Conservation (phyloP, 139 green algal genomes). For the Helicosporidium sp. region DNA sequence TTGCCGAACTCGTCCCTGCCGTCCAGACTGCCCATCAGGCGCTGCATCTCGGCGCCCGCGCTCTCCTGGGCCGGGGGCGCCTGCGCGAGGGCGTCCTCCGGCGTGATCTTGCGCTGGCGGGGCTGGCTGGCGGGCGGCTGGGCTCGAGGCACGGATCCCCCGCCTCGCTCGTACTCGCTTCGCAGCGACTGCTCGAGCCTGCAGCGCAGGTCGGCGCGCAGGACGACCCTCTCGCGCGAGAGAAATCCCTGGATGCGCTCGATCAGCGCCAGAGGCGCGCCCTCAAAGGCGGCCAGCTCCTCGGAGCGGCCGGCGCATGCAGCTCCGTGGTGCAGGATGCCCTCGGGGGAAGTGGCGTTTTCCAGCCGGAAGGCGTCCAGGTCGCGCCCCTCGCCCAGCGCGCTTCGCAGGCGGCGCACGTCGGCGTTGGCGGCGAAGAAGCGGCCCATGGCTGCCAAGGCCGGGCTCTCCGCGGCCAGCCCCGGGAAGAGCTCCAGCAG, state of each 20-base stretch:
- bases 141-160: slow-evolving; percentile 2
- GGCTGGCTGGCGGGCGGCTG: neutral
- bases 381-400: slow-evolving; percentile 1
- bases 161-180: slow-evolving; percentile 2
- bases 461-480: neutral
- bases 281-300: slow-evolving; percentile 4
- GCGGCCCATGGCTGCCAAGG: slow-evolving; percentile 3
- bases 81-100: neutral
- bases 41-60: slow-evolving; percentile 6
- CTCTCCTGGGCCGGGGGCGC: slow-evolving; percentile 10
- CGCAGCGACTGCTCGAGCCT: neutral
- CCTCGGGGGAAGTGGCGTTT: slow-evolving; percentile 1
- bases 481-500: slow-evolving; percentile 22
- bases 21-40: slow-evolving; percentile 1
- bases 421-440: slow-evolving; percentile 25
- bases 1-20: too few species aligned
- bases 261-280: slow-evolving; percentile 8
- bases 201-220: slow-evolving; percentile 14
- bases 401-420: slow-evolving; percentile 8
- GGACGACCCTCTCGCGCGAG: slow-evolving; percentile 5
- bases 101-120: slow-evolving; percentile 30
- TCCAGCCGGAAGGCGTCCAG: slow-evolving; percentile 11
- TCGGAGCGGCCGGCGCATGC: neutral
- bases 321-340: slow-evolving; percentile 7
- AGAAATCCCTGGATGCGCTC: slow-evolving; percentile 21